Evolutionary conservation across 2,329 filamentous ascomycete genomes (phyloP).

Genomic region (Aspergillus ruber): DNA sequence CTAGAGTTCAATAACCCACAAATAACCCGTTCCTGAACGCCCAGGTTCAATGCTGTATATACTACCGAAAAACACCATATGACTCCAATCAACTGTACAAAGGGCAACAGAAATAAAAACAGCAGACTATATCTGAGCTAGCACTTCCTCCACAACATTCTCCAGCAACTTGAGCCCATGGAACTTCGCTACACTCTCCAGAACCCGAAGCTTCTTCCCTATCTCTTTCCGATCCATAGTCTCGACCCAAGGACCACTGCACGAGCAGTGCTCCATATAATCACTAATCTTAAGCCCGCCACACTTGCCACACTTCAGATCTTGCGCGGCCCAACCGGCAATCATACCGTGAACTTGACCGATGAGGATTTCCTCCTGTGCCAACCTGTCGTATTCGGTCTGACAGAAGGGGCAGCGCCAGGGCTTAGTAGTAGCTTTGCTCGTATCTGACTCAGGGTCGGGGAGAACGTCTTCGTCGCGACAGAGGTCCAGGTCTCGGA

Average conservation of each 20-base stretch:
- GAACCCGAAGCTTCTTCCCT: slow-evolving; percentile 59
- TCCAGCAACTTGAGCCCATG: slow-evolving; percentile 78
- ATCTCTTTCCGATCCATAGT: slow-evolving; percentile 64
- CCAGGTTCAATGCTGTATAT: slow-evolving; percentile 4
- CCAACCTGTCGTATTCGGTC: slow-evolving; percentile 67
- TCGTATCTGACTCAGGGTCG: slow-evolving; percentile 28
- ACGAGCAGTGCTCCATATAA: slow-evolving; percentile 94
- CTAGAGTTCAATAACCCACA: no score
- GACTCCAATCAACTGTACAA: slow-evolving; percentile 6
- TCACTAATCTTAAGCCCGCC: slow-evolving; percentile 68
- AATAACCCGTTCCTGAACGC: background rate
- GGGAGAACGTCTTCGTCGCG: slow-evolving; percentile 77
- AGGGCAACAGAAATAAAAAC: slow-evolving; percentile 1
- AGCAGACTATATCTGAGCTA: slow-evolving; percentile 34
- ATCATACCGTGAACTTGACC: slow-evolving; percentile 67
- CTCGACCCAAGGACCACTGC: slow-evolving; percentile 76
- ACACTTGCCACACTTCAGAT: slow-evolving; percentile 76
- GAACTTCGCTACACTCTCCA: slow-evolving; percentile 66
- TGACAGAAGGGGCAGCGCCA: slow-evolving; percentile 77
- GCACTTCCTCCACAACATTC: slow-evolving; percentile 63
- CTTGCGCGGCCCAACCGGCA: slow-evolving; percentile 80
- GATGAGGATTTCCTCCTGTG: slow-evolving; percentile 77
- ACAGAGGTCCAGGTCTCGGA: slow-evolving; percentile 84
- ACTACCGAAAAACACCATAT: slow-evolving; percentile 5
- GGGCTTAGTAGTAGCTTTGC: slow-evolving; percentile 35